Percentiles rank a stretch among this genome's conserved stretches.
phyloP scores from a whole-genome alignment of 1,284 basidiomycete species.

The Ceratobasidium sp. region DNA sequence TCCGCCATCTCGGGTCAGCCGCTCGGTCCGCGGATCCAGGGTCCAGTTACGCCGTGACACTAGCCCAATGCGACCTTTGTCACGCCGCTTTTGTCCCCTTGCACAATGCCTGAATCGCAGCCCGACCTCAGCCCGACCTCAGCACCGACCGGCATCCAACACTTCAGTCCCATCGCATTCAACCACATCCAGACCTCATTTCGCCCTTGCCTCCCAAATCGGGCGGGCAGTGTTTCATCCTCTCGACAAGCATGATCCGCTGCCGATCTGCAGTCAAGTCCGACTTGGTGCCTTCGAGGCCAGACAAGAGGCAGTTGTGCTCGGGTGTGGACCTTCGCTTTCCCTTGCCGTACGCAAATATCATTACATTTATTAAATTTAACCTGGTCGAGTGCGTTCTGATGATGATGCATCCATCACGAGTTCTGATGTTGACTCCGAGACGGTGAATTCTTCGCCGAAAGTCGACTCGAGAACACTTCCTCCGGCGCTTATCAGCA shows the following conservation, averaged over 20 bases:
- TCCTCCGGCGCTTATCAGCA: neutral
- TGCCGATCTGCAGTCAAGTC: conserved; percentile 13
- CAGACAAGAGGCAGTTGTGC: too few relatives aligned
- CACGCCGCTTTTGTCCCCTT: conserved; percentile 6
- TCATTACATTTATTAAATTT: too few relatives aligned
- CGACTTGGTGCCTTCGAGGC: too few relatives aligned
- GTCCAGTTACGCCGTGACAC: neutral
- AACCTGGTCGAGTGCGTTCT: neutral
- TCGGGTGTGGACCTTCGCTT: too few relatives aligned
- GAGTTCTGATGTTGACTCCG: neutral
- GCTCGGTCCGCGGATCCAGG: neutral
- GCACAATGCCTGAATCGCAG: neutral
- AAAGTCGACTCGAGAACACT: conserved; percentile 2
- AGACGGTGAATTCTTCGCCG: neutral
- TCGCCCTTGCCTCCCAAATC: neutral
- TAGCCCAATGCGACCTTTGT: conserved; percentile 17
- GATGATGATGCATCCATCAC: neutral
- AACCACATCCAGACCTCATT: conserved; percentile 12
- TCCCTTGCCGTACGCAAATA: too few relatives aligned
- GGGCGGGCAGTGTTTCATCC: conserved; percentile 1
- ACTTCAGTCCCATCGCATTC: neutral
- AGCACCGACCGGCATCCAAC: neutral
- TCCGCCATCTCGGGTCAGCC: neutral
- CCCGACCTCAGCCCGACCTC: neutral
- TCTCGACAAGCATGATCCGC: neutral